Percentiles rank a stretch among this genome's conserved stretches.
Conservation (phyloP, 306 rosid species). For the Inga laurina region DNA sequence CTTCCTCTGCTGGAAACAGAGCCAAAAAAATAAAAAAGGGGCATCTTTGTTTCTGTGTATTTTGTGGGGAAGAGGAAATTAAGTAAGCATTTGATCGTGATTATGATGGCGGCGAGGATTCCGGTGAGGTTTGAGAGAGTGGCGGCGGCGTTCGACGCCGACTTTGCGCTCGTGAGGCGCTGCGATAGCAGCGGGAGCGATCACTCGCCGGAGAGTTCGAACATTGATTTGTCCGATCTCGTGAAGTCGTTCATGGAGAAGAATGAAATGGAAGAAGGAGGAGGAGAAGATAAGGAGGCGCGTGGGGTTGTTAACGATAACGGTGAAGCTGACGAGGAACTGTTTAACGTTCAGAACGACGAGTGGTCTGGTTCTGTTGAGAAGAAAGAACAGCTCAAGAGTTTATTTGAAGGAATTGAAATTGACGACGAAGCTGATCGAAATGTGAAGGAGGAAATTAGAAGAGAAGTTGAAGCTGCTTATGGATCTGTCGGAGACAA, state of each 20-base stretch:
- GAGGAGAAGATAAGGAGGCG: background rate
- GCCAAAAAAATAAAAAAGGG: background rate
- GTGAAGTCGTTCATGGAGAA: constrained; percentile 79
- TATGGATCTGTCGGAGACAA: constrained; percentile 22
- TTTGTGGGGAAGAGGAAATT: background rate
- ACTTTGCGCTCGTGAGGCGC: constrained; percentile 45
- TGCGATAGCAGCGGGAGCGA: constrained; percentile 92
- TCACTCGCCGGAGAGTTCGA: constrained; percentile 62
- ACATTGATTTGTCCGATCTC: constrained; percentile 61
- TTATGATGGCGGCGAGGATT: constrained; percentile 24
- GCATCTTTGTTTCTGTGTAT: background rate
- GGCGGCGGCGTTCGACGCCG: constrained; percentile 69
- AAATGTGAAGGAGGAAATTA: constrained; percentile 41
- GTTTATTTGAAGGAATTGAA: constrained; percentile 34
- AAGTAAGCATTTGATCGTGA: background rate
- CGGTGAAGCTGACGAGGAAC: constrained; percentile 1
- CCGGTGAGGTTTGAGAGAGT: constrained; percentile 63
- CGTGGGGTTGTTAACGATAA: background rate
- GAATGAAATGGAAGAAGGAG: constrained; percentile 21
- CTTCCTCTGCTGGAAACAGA: background rate
- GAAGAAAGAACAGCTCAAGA: constrained; percentile 39
- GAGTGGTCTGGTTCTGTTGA: constrained; percentile 43
- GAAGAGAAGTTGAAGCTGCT: constrained; percentile 46
- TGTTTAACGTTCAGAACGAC: constrained; percentile 20
- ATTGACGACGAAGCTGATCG: constrained; percentile 20